phyloP scores from a whole-genome alignment of 495 filamentous ascomycete species.

The Corynascus novoguineensis region DNA sequence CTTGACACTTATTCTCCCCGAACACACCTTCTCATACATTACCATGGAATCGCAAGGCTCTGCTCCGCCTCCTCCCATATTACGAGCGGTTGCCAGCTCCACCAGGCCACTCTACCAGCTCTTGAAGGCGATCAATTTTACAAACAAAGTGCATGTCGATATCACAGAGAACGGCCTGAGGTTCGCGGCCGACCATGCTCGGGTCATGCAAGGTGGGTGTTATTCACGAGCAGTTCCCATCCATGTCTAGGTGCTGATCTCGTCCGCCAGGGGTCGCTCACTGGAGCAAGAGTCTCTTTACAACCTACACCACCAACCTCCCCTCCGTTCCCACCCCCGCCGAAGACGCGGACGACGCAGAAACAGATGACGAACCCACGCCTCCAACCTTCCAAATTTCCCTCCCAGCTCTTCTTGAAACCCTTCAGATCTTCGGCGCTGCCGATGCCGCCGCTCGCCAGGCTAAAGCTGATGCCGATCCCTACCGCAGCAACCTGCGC shows the following conservation, averaged over 20 bases:
- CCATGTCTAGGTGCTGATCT: not conserved
- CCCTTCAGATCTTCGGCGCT: constrained; percentile 86
- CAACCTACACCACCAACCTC: constrained; percentile 60
- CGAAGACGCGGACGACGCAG: constrained; percentile 20
- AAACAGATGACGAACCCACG: constrained; percentile 35
- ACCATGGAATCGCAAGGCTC: constrained; percentile 18
- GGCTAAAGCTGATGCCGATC: constrained; percentile 47
- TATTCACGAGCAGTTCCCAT: not conserved
- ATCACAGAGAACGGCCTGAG: constrained; percentile 76
- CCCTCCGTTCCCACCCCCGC: constrained; percentile 21
- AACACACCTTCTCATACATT: not conserved
- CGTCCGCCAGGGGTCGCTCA: constrained; percentile 64
- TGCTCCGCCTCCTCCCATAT: constrained; percentile 47
- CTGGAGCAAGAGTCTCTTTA: constrained; percentile 75
- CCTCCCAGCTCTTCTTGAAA: constrained; percentile 82
- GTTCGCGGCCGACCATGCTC: constrained; percentile 78
- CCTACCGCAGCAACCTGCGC: constrained; percentile 49
- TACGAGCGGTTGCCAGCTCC: constrained; percentile 80
- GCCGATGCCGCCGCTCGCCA: constrained; percentile 56
- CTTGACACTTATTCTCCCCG: constrained; percentile 6
- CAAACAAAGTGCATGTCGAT: constrained; percentile 73
- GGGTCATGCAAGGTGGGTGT: constrained; percentile 70
- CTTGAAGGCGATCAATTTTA: constrained; percentile 80
- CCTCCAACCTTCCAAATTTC: constrained; percentile 70
- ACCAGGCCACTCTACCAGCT: constrained; percentile 84